Conservation (phyloP, 1,139 yeast species). For the Saccharomyces hybrid region DNA sequence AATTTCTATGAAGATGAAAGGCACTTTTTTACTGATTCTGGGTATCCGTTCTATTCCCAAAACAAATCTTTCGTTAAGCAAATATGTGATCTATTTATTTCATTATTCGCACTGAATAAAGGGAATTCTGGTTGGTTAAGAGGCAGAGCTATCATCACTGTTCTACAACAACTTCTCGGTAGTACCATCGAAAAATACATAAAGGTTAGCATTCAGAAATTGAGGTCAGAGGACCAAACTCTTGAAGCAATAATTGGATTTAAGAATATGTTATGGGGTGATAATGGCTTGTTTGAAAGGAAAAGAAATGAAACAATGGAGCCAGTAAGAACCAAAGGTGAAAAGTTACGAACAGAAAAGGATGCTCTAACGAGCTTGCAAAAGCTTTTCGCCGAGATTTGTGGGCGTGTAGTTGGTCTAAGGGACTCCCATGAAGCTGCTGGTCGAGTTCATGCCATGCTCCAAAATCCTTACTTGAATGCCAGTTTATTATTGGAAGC, state of each 20-base stretch:
- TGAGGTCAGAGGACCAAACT: constrained; percentile 44
- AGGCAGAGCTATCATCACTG: constrained; percentile 74
- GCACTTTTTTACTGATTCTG: constrained; percentile 12
- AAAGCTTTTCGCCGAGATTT: constrained; percentile 52
- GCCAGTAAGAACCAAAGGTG: constrained; percentile 39
- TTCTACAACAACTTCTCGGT: constrained; percentile 79
- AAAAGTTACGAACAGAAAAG: constrained; percentile 45
- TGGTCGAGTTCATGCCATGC: constrained; percentile 49
- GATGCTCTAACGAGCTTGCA: constrained; percentile 56
- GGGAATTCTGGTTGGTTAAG: constrained; percentile 65
- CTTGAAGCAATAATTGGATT: constrained; percentile 40
- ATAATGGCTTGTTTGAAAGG: constrained; percentile 29
- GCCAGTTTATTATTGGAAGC: constrained; percentile 54
- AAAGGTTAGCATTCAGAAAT: constrained; percentile 39
- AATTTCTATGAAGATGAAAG: constrained; percentile 20
- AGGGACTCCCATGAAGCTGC: constrained; percentile 61
- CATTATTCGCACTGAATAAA: constrained; percentile 60
- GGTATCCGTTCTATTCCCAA: constrained; percentile 5
- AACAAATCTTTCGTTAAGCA: constrained; percentile 63
- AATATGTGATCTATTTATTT: constrained; percentile 65
- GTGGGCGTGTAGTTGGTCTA: constrained; percentile 70
- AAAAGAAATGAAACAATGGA: constrained; percentile 29
- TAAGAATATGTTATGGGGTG: constrained; percentile 48
- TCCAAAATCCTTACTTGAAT: constrained; percentile 69
- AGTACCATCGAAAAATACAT: constrained; percentile 78